phyloP scores from a whole-genome alignment of 2,329 filamentous ascomycete species.

The Botrytis deweyae region DNA sequence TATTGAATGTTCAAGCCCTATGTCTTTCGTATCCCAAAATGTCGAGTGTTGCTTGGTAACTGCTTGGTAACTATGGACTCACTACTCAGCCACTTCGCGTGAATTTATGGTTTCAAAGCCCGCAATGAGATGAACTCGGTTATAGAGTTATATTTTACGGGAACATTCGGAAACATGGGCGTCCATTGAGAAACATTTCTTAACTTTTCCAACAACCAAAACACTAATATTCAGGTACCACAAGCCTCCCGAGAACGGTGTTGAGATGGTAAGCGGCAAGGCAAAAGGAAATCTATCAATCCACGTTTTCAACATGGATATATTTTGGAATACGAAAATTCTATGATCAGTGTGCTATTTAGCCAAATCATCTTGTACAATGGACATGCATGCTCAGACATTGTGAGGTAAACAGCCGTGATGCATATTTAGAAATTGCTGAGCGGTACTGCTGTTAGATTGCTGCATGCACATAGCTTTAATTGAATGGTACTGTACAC shows the following conservation, averaged over 20 bases:
- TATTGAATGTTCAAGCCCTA: slow-evolving; percentile 14
- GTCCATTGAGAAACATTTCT: slow-evolving; percentile 3
- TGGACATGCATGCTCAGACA: background rate
- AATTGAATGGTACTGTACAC: background rate
- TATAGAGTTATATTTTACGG: background rate
- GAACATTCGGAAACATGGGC: background rate
- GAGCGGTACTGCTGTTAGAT: background rate
- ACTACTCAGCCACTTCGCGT: slow-evolving; percentile 8
- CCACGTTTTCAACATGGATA: slow-evolving; percentile 16
- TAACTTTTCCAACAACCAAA: background rate
- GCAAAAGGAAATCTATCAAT: slow-evolving; percentile 8
- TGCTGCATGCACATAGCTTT: slow-evolving; percentile 13
- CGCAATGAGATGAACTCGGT: slow-evolving; percentile 11
- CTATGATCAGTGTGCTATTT: background rate
- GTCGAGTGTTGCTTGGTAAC: background rate
- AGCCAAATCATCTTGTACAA: slow-evolving; percentile 3
- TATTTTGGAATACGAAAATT: slow-evolving; percentile 1
- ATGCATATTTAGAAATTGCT: slow-evolving; percentile 9
- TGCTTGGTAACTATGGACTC: background rate
- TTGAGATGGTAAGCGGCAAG: slow-evolving; percentile 2
- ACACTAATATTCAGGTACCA: slow-evolving; percentile 3
- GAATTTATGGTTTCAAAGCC: background rate
- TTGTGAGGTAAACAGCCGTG: slow-evolving; percentile 4
- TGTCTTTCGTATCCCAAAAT: slow-evolving; percentile 12
- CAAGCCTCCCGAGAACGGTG: slow-evolving; percentile 9